These are phyloP conservation scores for Amanita muscaria DNA, from an alignment of 768 basidiomycete genomes.

Conservation along the genomic window DNA sequence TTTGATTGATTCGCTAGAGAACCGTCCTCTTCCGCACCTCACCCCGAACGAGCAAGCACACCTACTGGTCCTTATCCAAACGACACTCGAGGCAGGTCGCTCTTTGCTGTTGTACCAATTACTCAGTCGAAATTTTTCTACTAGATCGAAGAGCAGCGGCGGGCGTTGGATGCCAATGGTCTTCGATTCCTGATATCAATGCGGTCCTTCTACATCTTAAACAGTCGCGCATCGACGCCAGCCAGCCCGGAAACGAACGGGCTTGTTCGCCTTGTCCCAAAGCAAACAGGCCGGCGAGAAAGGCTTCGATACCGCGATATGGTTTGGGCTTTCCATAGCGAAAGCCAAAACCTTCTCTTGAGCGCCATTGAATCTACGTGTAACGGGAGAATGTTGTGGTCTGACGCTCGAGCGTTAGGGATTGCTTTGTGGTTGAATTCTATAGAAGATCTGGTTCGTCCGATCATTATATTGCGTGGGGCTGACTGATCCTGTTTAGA, in stretches of 20 bases:
- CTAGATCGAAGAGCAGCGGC: conserved; percentile 82
- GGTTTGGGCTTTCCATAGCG: conserved; percentile 95
- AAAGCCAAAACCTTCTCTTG: conserved; percentile 81
- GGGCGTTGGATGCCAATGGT: conserved; percentile 89
- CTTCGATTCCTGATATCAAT: conserved; percentile 89
- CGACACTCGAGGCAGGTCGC: conserved; percentile 68
- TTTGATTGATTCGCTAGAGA: conserved; percentile 59
- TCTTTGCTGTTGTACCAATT: not conserved
- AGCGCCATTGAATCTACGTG: conserved; percentile 63
- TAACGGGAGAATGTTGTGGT: conserved; percentile 83
- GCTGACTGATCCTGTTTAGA: conserved; percentile 33
- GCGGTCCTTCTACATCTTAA: conserved; percentile 84
- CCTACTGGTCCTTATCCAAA: conserved; percentile 76
- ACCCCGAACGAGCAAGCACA: conserved; percentile 77
- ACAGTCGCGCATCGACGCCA: conserved; percentile 40
- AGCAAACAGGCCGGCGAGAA: conserved; percentile 47
- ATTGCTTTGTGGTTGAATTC: conserved; percentile 85
- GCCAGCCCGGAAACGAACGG: conserved; percentile 29
- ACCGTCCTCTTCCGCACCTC: conserved; percentile 56
- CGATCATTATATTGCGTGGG: not conserved
- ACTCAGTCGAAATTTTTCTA: conserved; percentile 3
- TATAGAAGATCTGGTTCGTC: conserved; percentile 60
- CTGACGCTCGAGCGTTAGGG: conserved; percentile 79
- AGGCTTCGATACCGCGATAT: conserved; percentile 90
- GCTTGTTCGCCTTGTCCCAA: conserved; percentile 34